Evolutionary conservation across 2,329 filamentous ascomycete species (phyloP), one percentile per base, ranked within the genome.

Genomic region (Penicillium decumbens): DNA sequence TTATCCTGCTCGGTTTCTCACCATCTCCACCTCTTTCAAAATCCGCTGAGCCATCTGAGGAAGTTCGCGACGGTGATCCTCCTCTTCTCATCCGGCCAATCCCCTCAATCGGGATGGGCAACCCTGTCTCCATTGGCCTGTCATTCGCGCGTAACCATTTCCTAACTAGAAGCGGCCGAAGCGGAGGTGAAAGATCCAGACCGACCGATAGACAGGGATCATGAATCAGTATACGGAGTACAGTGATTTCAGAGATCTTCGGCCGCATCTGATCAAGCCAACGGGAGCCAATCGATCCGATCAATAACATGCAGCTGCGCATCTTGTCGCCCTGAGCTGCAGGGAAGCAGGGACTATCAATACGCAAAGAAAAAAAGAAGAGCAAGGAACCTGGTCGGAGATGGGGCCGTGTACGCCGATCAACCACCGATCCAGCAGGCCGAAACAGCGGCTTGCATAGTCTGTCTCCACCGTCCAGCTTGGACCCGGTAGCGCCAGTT

Each of bases 391-490:
- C 27, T 8, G 27, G 12, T 27, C 9, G 38, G 15, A 27, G 38
- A 23, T 28, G 38, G 33, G 33, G 33, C 33, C 33, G 27, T 9
- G 27, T 9, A 12, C 9, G 59, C 47, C 58, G 58, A 57, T 63
- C 60, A 49, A 42, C 42, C 40, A 54, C 48, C 45, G 45, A 40
- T 40, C 24, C 38, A 40, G 38, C 38, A 27, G 10, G 13, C 3
- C 38, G 33, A 37, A 37, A 37, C 33, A 20, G 38, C 38, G 38
- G 38, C 7, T 6, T 40, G 28, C 38, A 50, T 41, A 30, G 9
- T 27, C 37, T 30, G 42, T 54, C 42, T 49, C 60, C 57, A 55
- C 49, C 37, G n/a, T 32, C 48, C 51, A 58, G 53, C 53, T 61
- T 41, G 33, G n/a, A 18, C 48, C 46, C 47, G 39, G 45, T 29